Conservation (phyloP, 768 basidiomycete genomes). For the Austroboletus festivus region DNA sequence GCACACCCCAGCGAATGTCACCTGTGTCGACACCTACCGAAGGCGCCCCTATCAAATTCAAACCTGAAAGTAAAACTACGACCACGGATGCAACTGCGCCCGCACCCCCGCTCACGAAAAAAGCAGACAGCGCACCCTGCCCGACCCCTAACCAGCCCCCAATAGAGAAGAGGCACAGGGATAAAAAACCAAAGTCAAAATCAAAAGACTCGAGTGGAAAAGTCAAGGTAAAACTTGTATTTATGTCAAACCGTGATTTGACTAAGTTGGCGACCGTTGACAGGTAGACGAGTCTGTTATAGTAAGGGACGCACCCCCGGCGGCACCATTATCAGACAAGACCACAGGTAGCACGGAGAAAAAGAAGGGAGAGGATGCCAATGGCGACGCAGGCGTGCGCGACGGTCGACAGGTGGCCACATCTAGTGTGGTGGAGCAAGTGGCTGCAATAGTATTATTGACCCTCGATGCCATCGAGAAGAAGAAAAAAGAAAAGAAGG, state of each 20-base stretch:
- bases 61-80: neutral
- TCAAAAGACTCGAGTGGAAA: constrained; percentile 5
- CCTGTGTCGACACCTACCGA: constrained; percentile 33
- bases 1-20: constrained; percentile 54
- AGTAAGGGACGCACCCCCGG: too few relatives aligned
- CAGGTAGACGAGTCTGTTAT: neutral
- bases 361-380: neutral
- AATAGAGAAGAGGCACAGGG: constrained; percentile 22
- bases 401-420: constrained; percentile 5
- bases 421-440: neutral
- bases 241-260: neutral
- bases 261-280: constrained; percentile 4
- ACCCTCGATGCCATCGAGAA: neutral
- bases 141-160: constrained; percentile 7
- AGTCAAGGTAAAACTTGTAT: constrained; percentile 15
- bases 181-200: constrained; percentile 14
- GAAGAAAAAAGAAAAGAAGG: neutral
- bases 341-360: neutral
- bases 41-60: neutral
- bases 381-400: too few relatives aligned
- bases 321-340: neutral
- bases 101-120: constrained; percentile 1
- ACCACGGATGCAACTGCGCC: neutral
- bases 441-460: neutral
- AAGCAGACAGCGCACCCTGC: neutral